Base-by-base conservation (phyloP, 495 filamentous ascomycete genomes). In the Penicillium samsonianum region DNA sequence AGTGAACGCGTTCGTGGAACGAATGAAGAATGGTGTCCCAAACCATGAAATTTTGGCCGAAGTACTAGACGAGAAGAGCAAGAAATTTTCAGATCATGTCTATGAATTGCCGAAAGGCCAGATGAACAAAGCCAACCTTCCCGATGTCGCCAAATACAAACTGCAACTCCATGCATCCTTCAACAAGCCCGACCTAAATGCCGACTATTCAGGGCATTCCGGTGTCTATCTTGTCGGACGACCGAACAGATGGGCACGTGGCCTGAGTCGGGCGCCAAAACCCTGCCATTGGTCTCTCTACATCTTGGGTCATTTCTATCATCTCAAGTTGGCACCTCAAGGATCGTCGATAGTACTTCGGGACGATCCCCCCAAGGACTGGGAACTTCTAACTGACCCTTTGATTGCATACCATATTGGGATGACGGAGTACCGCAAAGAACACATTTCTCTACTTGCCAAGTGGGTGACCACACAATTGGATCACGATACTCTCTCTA, bases 161-260 rank as follows among this genome's bases (percentile, higher is more conserved):
- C 28, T 26, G 12, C 46, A 49, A 49, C 17, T 49, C 9, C 46
- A 49, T 35, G 17, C 7, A 17, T 35, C 2, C n/a, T 33, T 33
- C 19, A 14, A 16, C 17, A 19, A 35, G 5, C 28, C 8, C 8
- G 14, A 35, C 33, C 28, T n/a, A 10, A 20, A 20, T 11, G 28
- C 46, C 11, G 5, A 19, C n/a, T n/a, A 49, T 28, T 20, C 19
- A 11, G 46, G 6, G 17, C 28, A 33, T 28, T 20, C 7, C 17
- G 19, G 11, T 37, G 46, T 33, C n/a, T 49, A 49, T 22, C 9
- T 49, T 35, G 46, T 35, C 16, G 46, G 26, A 19, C n/a, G 9
- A 35, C 46, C 28, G 10, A 22, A 49, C n/a, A 49, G 46, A 49
- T 49, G 46, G 46, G 8, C 26, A 14, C 46, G 19, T 33, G 14